A percentile compares a stretch with the other conserved stretches of the same genome.
These are phyloP conservation scores for Coemansia sp. DNA, from an alignment of 192 early-diverging fungal species.

Conservation along the genomic window DNA sequence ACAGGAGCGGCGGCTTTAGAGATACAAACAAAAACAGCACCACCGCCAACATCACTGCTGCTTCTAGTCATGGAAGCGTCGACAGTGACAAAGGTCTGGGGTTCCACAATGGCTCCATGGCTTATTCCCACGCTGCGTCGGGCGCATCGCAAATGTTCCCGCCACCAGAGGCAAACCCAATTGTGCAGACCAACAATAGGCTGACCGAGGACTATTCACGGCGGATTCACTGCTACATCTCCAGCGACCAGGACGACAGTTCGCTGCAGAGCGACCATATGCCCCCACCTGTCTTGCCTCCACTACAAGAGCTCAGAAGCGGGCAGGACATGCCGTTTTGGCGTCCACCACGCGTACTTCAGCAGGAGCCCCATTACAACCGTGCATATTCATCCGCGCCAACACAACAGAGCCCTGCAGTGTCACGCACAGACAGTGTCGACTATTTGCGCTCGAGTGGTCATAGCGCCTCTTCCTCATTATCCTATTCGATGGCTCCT, in stretches of 20 bases:
- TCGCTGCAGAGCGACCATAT: constrained; percentile 18
- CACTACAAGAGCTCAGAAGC: constrained; percentile 8
- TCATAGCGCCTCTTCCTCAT: background rate
- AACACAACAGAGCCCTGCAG: background rate
- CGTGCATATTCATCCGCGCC: background rate
- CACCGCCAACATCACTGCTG: background rate
- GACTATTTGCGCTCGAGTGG: background rate
- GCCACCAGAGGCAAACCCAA: constrained; percentile 10
- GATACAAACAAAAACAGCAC: background rate
- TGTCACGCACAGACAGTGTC: background rate
- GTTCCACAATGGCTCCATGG: constrained; percentile 5
- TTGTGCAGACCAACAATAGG: constrained; percentile 33
- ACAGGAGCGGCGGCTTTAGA: background rate
- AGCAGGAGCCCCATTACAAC: constrained; percentile 53
- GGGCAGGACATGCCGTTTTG: constrained; percentile 46
- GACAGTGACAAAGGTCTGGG: constrained; percentile 7
- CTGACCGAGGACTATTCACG: constrained; percentile 38
- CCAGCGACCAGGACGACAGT: constrained; percentile 15
- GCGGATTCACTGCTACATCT: constrained; percentile 48
- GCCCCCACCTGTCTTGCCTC: constrained; percentile 33
- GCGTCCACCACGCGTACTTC: constrained; percentile 53
- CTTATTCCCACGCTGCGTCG: constrained; percentile 15
- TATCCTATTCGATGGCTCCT: background rate
- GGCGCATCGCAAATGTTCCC: constrained; percentile 13
- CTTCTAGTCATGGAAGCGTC: background rate